phyloP scores from a whole-genome alignment of 2,329 filamentous ascomycete genomes.

The Aspergillus chevalieri region DNA sequence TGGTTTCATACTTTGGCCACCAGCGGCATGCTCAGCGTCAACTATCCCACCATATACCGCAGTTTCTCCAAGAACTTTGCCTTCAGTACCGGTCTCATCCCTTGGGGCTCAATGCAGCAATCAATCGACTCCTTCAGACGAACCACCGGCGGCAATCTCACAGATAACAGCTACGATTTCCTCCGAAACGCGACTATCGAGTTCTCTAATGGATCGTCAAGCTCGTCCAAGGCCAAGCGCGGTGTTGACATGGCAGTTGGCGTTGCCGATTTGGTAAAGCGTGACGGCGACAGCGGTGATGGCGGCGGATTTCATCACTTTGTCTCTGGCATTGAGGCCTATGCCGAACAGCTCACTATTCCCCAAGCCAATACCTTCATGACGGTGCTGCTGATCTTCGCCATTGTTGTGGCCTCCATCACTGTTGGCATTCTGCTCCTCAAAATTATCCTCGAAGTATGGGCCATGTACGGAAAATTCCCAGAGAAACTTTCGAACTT shows the following conservation, averaged over 20 bases:
- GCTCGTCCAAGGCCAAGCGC: constrained; percentile 48
- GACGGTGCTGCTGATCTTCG: constrained; percentile 84
- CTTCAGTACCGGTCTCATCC: constrained; percentile 78
- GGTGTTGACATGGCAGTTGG: constrained; percentile 42
- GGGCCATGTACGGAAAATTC: constrained; percentile 84
- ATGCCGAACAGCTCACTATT: constrained; percentile 75
- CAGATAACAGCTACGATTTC: constrained; percentile 66
- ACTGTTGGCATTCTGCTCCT: constrained; percentile 79
- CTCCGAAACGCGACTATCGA: constrained; percentile 71
- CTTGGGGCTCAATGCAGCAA: constrained; percentile 72
- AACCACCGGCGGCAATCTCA: constrained; percentile 79
- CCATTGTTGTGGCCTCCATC: constrained; percentile 77
- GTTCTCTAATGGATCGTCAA: constrained; percentile 56
- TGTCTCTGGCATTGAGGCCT: constrained; percentile 73
- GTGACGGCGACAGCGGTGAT: constrained; percentile 37
- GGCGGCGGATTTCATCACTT: constrained; percentile 44
- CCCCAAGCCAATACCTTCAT: constrained; percentile 91
- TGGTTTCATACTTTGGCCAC: constrained; percentile 93
- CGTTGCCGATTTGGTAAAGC: constrained; percentile 45
- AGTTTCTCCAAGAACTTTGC: constrained; percentile 90
- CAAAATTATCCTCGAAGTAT: constrained; percentile 85
- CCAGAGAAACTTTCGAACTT: constrained; percentile 74
- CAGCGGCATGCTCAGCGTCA: constrained; percentile 92
- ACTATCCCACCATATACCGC: constrained; percentile 79
- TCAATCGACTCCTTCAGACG: constrained; percentile 79